Percentiles rank a stretch among this genome's conserved stretches.
phyloP scores from a whole-genome alignment of 176 grass and related monocot species.

The Olyra latifolia region DNA sequence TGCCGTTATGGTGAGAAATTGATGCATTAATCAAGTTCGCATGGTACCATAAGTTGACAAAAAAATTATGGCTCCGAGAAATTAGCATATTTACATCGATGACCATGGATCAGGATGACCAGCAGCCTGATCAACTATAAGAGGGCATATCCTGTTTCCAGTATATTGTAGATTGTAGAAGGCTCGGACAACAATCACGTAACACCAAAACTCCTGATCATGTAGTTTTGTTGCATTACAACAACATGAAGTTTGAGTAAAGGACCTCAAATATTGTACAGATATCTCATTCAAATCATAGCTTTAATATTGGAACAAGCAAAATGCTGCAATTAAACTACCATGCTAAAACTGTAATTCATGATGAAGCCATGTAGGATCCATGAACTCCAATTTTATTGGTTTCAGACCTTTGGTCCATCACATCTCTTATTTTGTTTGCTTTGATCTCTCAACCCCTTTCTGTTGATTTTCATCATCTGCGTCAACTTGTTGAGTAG shows the following conservation, averaged over 20 bases:
- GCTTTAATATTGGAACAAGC: not conserved
- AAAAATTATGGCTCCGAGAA: not conserved
- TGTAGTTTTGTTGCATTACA: not conserved
- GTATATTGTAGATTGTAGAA: not conserved
- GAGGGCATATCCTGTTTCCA: not conserved
- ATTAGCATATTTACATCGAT: not conserved
- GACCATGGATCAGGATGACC: not conserved
- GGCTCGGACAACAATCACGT: not conserved
- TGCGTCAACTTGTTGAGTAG: not conserved
- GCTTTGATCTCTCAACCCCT: not conserved
- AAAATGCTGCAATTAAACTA: not conserved
- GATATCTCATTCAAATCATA: not conserved
- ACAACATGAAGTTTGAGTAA: not conserved
- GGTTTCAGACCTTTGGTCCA: not conserved
- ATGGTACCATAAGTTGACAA: not conserved
- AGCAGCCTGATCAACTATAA: not conserved
- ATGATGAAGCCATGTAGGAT: too few relatives aligned
- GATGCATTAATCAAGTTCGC: not conserved
- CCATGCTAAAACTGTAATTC: not conserved
- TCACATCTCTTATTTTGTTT: not conserved
- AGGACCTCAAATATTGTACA: not conserved
- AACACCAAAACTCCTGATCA: not conserved
- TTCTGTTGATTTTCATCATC: not conserved
- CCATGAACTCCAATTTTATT: not conserved
- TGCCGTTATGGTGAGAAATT: not conserved